Evolutionary conservation across 768 basidiomycete genomes (phyloP), one percentile per base, ranked within the genome.

Genomic region (Saitozyma podzolica): DNA sequence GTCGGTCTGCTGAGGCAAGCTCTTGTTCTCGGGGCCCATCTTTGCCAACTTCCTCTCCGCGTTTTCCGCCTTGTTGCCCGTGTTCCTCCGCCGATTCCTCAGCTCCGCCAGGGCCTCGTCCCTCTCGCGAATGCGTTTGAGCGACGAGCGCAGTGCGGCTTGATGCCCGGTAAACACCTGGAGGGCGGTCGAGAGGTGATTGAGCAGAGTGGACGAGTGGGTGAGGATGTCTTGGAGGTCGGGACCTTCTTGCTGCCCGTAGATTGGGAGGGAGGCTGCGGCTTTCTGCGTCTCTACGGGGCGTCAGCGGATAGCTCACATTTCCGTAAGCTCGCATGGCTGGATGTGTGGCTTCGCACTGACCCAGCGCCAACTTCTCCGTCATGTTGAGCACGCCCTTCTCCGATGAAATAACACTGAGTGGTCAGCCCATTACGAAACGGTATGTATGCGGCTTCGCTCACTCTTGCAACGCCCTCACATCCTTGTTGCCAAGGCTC

Each of bases 21-120:
- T 89, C 83, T 95, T 97, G 81, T 94, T 86, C 78, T 93, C 91
- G 0, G 89, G 84, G 65, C 84, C 85, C 92, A 96, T 94, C 82
- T 89, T 95, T 79, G 84, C 85, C 43, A 97, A 84, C 76, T 94
- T 95, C 82, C 84, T 89, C 68, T 95, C 92, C 2, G 91, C 92
- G 16, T 85, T 80, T 58, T 95, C 92, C 0, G 92, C 89, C 65
- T 88, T 88, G 29, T 84, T 79, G 9, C 83, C 83, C 6, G 92
- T 82, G 9, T 82, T 82, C 67, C 87, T 86, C 56, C 92, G 83
- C 16, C 88, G 84, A 13, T 87, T 85, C 68, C 86, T 87, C 13
- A 92, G 80, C 4, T 89, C 88, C 58, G 90, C 90, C 2, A 96
- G 84, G 3, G 81, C 83, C 75, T 97, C 93, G 76, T 97, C 93